A percentile compares a stretch with the other conserved stretches of the same genome.
Evolutionary conservation across 306 rosid species (phyloP).

Genomic region (Pachyrhizus erosus): DNA sequence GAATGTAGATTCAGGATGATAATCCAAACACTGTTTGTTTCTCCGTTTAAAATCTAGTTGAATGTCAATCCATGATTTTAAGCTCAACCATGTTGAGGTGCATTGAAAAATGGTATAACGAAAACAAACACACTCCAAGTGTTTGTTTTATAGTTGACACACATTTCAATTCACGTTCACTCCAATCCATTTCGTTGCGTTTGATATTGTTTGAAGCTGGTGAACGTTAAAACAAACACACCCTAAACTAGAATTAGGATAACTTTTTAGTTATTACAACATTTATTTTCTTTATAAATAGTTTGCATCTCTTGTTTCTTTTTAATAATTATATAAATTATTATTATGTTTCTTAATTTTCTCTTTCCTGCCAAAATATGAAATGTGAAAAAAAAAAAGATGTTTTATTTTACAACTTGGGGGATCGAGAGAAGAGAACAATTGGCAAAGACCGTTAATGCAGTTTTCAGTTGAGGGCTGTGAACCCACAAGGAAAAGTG

Average conservation of each 20-base stretch:
- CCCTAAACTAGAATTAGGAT: neutral
- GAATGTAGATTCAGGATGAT: no score
- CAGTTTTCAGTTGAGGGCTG: constrained; percentile 47
- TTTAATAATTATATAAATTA: no score
- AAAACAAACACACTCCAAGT: neutral
- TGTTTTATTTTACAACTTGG: neutral
- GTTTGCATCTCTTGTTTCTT: neutral
- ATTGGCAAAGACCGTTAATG: constrained; percentile 37
- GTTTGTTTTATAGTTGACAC: neutral
- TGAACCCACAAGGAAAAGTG: neutral
- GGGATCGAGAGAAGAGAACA: neutral
- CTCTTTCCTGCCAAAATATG: neutral
- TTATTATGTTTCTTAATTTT: neutral
- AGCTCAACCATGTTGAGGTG: neutral
- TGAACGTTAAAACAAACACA: neutral
- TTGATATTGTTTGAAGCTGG: neutral
- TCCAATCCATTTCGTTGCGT: neutral
- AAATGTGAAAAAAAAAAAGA: neutral
- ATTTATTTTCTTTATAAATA: neutral
- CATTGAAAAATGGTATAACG: neutral
- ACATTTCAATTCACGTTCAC: neutral
- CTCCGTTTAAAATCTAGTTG: neutral
- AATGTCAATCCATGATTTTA: neutral
- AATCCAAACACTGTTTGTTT: no score
- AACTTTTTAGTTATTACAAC: neutral